Evolutionary conservation across 192 early-diverging fungal species (phyloP).

Genomic region (Entomortierella chlamydospora): DNA sequence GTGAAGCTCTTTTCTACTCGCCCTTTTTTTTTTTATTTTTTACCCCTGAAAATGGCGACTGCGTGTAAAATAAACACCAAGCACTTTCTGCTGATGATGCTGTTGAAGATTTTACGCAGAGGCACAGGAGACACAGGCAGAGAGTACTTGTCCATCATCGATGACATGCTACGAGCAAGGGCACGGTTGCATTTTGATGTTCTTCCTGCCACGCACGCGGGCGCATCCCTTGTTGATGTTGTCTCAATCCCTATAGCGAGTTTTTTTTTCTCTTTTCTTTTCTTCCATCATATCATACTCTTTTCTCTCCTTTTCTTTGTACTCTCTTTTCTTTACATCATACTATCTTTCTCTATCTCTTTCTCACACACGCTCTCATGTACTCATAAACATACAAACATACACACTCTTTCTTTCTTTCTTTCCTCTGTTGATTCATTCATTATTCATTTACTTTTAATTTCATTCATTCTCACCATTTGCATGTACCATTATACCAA

Average conservation of each 20-base stretch:
- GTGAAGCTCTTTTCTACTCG: no score
- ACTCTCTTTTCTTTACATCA: no score
- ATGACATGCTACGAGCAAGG: neutral
- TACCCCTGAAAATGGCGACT: no score
- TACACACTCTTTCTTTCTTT: neutral
- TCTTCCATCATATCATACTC: neutral
- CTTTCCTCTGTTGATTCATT: neutral
- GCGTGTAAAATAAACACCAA: neutral
- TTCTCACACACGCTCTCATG: neutral
- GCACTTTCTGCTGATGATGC: neutral
- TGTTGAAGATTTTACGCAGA: neutral
- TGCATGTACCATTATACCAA: neutral
- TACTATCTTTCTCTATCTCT: no score
- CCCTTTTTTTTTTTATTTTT: no score
- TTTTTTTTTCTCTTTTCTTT: neutral
- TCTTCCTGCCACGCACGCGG: slow-evolving; percentile 13
- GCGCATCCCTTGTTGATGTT: neutral
- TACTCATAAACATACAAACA: neutral
- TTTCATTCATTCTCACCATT: neutral
- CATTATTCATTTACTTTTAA: slow-evolving; percentile 1
- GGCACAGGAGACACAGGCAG: neutral
- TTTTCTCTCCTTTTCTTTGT: no score
- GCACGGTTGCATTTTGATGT: neutral
- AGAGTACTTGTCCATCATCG: neutral
- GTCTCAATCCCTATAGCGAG: neutral